These are phyloP conservation scores for Arachnomyces sp. DNA, from an alignment of 2,329 filamentous ascomycete species.

Conservation along the genomic window DNA sequence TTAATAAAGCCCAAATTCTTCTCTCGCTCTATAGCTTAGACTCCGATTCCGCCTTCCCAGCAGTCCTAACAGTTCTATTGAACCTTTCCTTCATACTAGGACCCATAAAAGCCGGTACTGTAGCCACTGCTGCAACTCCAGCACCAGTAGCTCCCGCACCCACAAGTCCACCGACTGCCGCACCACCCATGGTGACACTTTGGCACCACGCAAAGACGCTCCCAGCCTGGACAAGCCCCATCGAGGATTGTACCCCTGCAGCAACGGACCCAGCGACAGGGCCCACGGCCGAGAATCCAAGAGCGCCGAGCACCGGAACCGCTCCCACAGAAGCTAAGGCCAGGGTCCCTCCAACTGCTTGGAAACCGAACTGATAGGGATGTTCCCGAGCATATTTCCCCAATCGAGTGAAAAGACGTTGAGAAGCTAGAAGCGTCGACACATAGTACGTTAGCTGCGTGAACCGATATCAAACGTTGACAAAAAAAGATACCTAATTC, in stretches of 20 bases:
- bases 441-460: too few relatives aligned
- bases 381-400: background rate
- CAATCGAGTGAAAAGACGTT: too few relatives aligned
- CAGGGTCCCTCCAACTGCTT: background rate
- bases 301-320: slow-evolving; percentile 14
- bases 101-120: too few relatives aligned
- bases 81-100: too few relatives aligned
- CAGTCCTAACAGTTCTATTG: too few relatives aligned
- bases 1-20: too few relatives aligned
- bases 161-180: slow-evolving; percentile 16
- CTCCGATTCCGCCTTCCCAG: too few relatives aligned
- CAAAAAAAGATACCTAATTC: background rate
- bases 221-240: slow-evolving; percentile 19
- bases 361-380: background rate
- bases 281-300: slow-evolving; percentile 17
- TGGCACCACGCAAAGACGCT: slow-evolving; percentile 24
- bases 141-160: slow-evolving; percentile 11
- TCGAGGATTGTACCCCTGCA: slow-evolving; percentile 18
- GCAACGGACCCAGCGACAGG: slow-evolving; percentile 15
- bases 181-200: slow-evolving; percentile 20
- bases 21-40: too few relatives aligned
- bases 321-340: slow-evolving; percentile 9
- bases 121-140: too few relatives aligned
- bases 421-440: too few relatives aligned
- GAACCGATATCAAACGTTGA: too few relatives aligned